phyloP scores from a whole-genome alignment of 306 rosid species.

The Arachis hypogaea region DNA sequence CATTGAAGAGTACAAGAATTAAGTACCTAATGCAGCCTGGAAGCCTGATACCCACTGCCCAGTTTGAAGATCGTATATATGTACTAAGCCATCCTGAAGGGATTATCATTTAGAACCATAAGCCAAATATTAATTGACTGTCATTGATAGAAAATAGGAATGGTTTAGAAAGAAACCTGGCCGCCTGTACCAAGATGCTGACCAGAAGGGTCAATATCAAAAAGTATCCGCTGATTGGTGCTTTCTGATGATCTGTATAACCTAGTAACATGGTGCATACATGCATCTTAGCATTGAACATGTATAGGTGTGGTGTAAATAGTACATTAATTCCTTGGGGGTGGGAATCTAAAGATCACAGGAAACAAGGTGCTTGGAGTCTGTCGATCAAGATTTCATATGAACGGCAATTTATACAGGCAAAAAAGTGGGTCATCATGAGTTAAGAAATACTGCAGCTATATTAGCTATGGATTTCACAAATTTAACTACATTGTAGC shows the following conservation, averaged over 20 bases:
- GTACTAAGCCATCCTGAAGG: slow-evolving; percentile 83
- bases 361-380: slow-evolving; percentile 22
- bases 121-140: slow-evolving; percentile 18
- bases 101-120: neutral
- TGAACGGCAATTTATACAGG: slow-evolving; percentile 17
- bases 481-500: slow-evolving; percentile 17
- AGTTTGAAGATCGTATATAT: slow-evolving; percentile 86
- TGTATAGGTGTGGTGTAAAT: slow-evolving; percentile 18
- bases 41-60: slow-evolving; percentile 94
- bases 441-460: neutral
- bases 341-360: slow-evolving; percentile 2
- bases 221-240: slow-evolving; percentile 90
- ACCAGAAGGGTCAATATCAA: slow-evolving; percentile 92
- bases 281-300: slow-evolving; percentile 25
- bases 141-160: slow-evolving; percentile 33
- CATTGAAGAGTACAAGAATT: slow-evolving; percentile 30
- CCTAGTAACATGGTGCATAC: slow-evolving; percentile 51
- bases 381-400: slow-evolving; percentile 17
- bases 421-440: slow-evolving; percentile 16
- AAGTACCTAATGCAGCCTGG: slow-evolving; percentile 85
- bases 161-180: slow-evolving; percentile 64
- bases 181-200: slow-evolving; percentile 93
- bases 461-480: slow-evolving; percentile 33
- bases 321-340: neutral
- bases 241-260: slow-evolving; percentile 80